These are phyloP conservation scores for Hymenotorrendiella dingleyae DNA, from an alignment of 2,329 filamentous ascomycete genomes.

Conservation along the genomic window DNA sequence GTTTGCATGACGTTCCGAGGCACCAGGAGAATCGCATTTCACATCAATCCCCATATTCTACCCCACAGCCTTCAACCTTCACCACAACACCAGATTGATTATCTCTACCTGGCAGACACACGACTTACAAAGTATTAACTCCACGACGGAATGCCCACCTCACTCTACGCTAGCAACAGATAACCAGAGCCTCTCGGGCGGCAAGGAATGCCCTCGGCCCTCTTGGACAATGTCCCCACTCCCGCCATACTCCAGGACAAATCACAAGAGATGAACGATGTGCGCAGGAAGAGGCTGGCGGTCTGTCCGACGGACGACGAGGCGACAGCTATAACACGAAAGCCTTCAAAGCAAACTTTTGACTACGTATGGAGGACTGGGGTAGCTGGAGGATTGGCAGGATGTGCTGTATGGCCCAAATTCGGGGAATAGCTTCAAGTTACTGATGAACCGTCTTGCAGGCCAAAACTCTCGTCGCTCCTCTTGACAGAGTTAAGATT, in stretches of 20 bases:
- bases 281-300: slow-evolving; percentile 29
- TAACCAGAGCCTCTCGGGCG: slow-evolving; percentile 21
- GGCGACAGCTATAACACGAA: slow-evolving; percentile 40
- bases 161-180: slow-evolving; percentile 7
- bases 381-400: slow-evolving; percentile 82
- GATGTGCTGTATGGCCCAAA: slow-evolving; percentile 66
- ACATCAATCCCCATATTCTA: background rate
- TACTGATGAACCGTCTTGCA: slow-evolving; percentile 33
- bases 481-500: slow-evolving; percentile 96
- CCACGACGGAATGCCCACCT: slow-evolving; percentile 12
- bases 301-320: slow-evolving; percentile 48
- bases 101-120: no score
- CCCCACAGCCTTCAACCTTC: no score
- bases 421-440: background rate
- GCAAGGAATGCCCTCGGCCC: slow-evolving; percentile 49
- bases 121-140: no score
- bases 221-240: slow-evolving; percentile 46
- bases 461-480: slow-evolving; percentile 94
- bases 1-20: no score
- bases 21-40: no score
- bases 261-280: slow-evolving; percentile 34
- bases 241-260: slow-evolving; percentile 39
- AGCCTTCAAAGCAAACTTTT: slow-evolving; percentile 62
- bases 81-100: background rate
- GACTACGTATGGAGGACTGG: slow-evolving; percentile 83